Evolutionary conservation across 345 rosid species (phyloP).

Genomic region (Nephelium lappaceum): DNA sequence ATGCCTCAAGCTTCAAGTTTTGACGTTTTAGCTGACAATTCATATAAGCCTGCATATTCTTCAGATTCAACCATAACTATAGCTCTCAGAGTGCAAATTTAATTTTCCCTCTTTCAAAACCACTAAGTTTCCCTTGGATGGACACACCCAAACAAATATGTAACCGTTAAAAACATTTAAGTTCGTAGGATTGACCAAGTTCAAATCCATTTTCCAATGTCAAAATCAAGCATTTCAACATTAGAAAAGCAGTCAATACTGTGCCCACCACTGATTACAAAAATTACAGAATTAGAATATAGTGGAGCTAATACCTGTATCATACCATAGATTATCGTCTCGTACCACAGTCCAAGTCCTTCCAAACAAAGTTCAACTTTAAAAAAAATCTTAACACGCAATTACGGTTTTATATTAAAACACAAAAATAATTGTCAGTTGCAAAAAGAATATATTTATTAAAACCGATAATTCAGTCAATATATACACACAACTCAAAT

Average conservation of each 20-base stretch:
- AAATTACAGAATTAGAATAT: conserved; percentile 29
- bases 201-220: no score
- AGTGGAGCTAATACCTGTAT: conserved; percentile 56
- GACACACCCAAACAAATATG: background rate
- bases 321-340: conserved; percentile 49
- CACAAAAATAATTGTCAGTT: no score
- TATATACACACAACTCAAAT: no score
- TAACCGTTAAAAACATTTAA: conserved; percentile 28
- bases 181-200: conserved; percentile 62
- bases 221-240: no score
- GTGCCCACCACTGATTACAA: conserved; percentile 77
- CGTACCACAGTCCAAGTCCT: no score
- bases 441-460: no score
- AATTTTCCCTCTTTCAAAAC: background rate
- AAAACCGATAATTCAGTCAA: no score
- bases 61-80: no score
- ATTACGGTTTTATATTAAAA: no score
- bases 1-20: background rate
- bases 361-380: no score
- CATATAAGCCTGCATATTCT: background rate
- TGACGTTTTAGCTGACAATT: no score
- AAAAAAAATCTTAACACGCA: no score
- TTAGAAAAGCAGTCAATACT: conserved; percentile 49
- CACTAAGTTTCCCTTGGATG: background rate
- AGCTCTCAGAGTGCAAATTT: background rate